These are phyloP conservation scores for Lupinus albus DNA, from an alignment of 306 rosid genomes.

Conservation along the genomic window DNA sequence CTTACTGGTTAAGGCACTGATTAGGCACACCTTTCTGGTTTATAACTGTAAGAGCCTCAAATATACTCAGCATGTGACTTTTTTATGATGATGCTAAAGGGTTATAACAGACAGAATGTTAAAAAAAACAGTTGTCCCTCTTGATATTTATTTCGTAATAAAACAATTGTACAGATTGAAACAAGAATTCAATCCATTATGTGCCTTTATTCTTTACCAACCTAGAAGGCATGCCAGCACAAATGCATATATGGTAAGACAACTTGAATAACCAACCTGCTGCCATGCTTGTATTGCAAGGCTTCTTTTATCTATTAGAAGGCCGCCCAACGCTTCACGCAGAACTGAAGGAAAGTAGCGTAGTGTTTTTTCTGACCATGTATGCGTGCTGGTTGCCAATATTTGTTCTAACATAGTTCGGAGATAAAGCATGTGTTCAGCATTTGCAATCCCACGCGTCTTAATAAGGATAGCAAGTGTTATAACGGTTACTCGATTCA, in stretches of 20 bases:
- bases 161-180: slow-evolving; percentile 13
- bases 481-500: slow-evolving; percentile 78
- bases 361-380: slow-evolving; percentile 94
- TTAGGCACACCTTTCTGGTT: background rate
- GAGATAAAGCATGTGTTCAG: slow-evolving; percentile 86
- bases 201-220: slow-evolving; percentile 9
- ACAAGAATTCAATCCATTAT: slow-evolving; percentile 14
- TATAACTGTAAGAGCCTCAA: background rate
- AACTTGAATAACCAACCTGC: slow-evolving; percentile 62
- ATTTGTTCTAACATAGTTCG: slow-evolving; percentile 89
- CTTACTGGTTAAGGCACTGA: background rate
- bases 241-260: slow-evolving; percentile 29
- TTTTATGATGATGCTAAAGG: background rate
- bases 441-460: slow-evolving; percentile 97
- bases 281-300: slow-evolving; percentile 89
- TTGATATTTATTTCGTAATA: background rate
- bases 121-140: background rate
- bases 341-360: slow-evolving; percentile 83
- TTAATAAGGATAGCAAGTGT: slow-evolving; percentile 93
- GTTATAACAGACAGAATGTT: background rate
- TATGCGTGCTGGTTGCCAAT: slow-evolving; percentile 77
- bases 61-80: background rate
- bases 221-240: slow-evolving; percentile 28
- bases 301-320: slow-evolving; percentile 72
- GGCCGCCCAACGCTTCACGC: slow-evolving; percentile 71